Evolutionary conservation across 176 grass and related monocot genomes (phyloP).

Genomic region (Carex cristatella): DNA sequence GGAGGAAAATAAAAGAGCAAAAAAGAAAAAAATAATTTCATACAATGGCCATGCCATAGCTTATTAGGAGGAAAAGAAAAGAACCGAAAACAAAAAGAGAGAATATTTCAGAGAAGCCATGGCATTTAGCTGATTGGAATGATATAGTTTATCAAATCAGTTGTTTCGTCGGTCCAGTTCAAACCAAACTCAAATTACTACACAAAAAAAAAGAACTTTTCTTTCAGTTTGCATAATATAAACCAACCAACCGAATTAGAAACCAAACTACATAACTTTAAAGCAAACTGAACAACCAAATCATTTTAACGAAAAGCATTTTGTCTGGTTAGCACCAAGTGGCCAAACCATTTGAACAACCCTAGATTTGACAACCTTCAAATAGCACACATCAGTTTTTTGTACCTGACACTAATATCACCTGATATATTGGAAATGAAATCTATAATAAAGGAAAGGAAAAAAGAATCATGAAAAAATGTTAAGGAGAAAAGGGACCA

Average conservation of each 20-base stretch:
- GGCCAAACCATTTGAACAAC: not conserved
- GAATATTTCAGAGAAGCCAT: not conserved
- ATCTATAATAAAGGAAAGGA: not conserved
- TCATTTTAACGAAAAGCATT: not conserved
- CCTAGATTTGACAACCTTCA: not conserved
- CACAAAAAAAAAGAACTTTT: no score
- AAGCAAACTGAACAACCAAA: not conserved
- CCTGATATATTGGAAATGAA: not conserved
- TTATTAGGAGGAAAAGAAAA: not conserved
- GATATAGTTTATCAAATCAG: not conserved
- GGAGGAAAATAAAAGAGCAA: not conserved
- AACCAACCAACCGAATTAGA: not conserved
- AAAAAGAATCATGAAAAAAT: not conserved
- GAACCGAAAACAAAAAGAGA: not conserved
- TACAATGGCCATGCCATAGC: not conserved
- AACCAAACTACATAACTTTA: not conserved
- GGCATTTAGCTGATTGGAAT: not conserved
- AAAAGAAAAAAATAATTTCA: not conserved
- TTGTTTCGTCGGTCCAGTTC: no score
- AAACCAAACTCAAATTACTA: no score
- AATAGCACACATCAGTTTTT: not conserved
- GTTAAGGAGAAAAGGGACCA: not conserved
- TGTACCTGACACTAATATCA: not conserved
- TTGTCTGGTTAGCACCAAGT: not conserved
- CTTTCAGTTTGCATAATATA: no score